Conservation (phyloP, 2,329 filamentous ascomycete genomes). For the Ceratocystis destructans region DNA sequence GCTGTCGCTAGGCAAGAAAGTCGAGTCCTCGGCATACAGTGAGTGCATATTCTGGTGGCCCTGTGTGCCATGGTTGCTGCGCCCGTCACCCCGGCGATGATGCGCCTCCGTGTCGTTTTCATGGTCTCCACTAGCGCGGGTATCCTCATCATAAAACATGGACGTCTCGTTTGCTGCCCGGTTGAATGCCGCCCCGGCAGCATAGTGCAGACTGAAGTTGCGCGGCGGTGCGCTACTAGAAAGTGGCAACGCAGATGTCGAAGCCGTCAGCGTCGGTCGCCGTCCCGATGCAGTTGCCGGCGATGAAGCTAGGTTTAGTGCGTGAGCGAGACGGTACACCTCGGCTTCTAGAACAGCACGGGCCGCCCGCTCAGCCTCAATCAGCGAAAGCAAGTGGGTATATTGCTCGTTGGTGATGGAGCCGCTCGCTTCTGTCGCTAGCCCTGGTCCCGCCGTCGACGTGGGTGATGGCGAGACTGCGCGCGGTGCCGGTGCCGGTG, state of each 20-base stretch:
- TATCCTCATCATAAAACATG: background rate
- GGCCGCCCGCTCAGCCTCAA: conserved; percentile 43
- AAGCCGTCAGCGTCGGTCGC: conserved; percentile 25
- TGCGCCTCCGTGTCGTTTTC: conserved; percentile 19
- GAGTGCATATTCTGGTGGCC: conserved; percentile 27
- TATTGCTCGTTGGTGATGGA: conserved; percentile 35
- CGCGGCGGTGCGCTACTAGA: conserved; percentile 32
- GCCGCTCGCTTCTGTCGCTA: no score
- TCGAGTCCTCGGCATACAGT: conserved; percentile 19
- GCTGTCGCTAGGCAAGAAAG: conserved; percentile 15
- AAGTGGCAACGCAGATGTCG: conserved; percentile 23
- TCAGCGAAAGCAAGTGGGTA: conserved; percentile 36
- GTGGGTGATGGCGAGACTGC: conserved; percentile 16
- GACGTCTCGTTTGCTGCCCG: background rate
- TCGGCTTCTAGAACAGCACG: conserved; percentile 43
- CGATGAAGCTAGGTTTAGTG: conserved; percentile 28
- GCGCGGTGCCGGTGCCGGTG: conserved; percentile 23
- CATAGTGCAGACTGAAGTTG: conserved; percentile 17
- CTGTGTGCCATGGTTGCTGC: conserved; percentile 18
- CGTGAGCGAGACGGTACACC: conserved; percentile 39
- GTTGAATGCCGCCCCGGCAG: background rate
- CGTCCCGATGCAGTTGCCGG: conserved; percentile 24
- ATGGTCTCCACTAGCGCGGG: background rate
- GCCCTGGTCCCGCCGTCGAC: conserved; percentile 14
- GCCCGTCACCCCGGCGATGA: background rate